These are phyloP conservation scores for Spathaspora boniae DNA, from an alignment of 805 yeast genomes.

Conservation along the genomic window DNA sequence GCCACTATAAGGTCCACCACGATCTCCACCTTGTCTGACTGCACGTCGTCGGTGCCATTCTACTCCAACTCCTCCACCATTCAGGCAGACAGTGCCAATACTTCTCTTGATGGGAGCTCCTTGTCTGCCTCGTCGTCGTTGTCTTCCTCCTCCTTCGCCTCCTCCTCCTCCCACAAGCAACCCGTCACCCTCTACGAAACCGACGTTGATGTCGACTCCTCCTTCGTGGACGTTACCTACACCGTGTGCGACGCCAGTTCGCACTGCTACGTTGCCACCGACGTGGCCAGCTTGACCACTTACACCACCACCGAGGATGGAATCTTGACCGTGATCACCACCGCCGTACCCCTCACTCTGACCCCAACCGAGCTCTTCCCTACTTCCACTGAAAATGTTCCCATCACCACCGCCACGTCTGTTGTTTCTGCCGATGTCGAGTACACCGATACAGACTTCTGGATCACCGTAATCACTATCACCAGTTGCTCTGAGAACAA, in stretches of 20 bases:
- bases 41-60: conserved; percentile 9
- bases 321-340: conserved; percentile 32
- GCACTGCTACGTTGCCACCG: conserved; percentile 35
- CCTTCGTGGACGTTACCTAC: conserved; percentile 16
- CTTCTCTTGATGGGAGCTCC: too few relatives aligned
- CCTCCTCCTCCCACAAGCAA: background rate
- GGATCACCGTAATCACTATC: conserved; percentile 29
- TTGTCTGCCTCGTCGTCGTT: too few relatives aligned
- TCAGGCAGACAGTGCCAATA: conserved; percentile 11
- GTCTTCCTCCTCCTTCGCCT: conserved; percentile 15
- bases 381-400: conserved; percentile 8
- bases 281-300: conserved; percentile 24
- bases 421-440: background rate
- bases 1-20: conserved; percentile 21
- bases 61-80: conserved; percentile 13
- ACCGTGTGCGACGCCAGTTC: conserved; percentile 29
- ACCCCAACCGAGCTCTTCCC: conserved; percentile 9
- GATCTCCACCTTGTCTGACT: conserved; percentile 11
- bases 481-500: conserved; percentile 36
- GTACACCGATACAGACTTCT: conserved; percentile 15
- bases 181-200: conserved; percentile 4
- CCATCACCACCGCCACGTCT: conserved; percentile 7
- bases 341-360: conserved; percentile 14
- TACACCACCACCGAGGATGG: conserved; percentile 38
- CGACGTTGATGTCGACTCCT: conserved; percentile 22